Conservation (phyloP, 331 rosid genomes). For the Rosa hybrid region DNA sequence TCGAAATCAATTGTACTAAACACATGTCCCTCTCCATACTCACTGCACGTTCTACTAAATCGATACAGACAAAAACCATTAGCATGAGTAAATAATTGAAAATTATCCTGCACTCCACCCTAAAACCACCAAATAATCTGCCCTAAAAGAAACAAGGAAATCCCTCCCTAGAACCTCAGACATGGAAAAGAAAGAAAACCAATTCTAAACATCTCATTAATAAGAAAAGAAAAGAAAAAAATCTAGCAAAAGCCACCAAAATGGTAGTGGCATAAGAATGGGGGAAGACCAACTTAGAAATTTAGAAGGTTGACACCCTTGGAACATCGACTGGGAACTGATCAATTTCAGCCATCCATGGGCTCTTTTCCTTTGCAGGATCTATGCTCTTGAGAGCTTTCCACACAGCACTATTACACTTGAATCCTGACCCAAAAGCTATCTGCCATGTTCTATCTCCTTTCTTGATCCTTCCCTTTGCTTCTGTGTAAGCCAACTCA, state of each 20-base stretch:
- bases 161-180: conserved; percentile 11
- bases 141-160: conserved; percentile 10
- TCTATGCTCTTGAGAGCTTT: conserved; percentile 74
- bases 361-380: conserved; percentile 79
- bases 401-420: conserved; percentile 98
- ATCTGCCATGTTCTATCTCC: conserved; percentile 98
- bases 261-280: conserved; percentile 20
- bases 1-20: background rate
- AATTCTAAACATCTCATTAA: conserved; percentile 21
- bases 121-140: conserved; percentile 10
- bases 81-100: background rate
- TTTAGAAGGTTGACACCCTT: conserved; percentile 55
- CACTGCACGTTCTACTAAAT: background rate
- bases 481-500: conserved; percentile 85
- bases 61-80: background rate
- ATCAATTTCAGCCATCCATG: conserved; percentile 81
- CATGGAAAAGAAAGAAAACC: conserved; percentile 31
- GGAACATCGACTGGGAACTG: conserved; percentile 83
- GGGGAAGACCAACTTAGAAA: background rate
- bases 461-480: conserved; percentile 83
- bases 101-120: conserved; percentile 9
- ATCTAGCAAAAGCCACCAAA: conserved; percentile 33
- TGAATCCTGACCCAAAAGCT: conserved; percentile 94
- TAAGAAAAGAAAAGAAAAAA: background rate
- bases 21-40: background rate